Percentiles rank a stretch among this genome's conserved stretches.
phyloP scores from a whole-genome alignment of 2,329 filamentous ascomycete species.

The Claviceps capensis region DNA sequence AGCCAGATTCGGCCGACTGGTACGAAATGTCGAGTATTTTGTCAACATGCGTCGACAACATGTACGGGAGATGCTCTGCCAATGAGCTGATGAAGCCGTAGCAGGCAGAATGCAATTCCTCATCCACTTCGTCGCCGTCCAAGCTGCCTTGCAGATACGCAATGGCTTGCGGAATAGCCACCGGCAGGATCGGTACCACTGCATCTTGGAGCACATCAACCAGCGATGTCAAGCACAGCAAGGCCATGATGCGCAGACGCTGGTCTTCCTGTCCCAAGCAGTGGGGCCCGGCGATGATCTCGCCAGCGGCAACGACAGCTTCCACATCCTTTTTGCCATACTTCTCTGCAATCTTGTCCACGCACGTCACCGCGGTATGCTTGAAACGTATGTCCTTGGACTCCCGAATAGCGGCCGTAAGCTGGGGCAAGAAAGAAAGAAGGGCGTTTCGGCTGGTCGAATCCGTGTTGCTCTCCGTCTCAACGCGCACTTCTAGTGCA shows the following conservation, averaged over 20 bases:
- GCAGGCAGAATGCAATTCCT: slow-evolving; percentile 64
- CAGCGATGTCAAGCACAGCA: slow-evolving; percentile 78
- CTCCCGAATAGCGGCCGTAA: slow-evolving; percentile 63
- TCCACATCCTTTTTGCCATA: slow-evolving; percentile 86
- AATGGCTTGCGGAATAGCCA: slow-evolving; percentile 58
- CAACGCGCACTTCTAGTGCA: slow-evolving; percentile 68
- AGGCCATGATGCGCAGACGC: slow-evolving; percentile 65
- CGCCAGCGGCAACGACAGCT: slow-evolving; percentile 60
- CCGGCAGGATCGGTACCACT: slow-evolving; percentile 70
- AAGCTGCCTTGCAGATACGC: slow-evolving; percentile 53
- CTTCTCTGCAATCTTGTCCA: slow-evolving; percentile 86
- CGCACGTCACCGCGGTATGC: slow-evolving; percentile 73
- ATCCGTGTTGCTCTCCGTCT: slow-evolving; percentile 58
- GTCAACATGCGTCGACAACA: slow-evolving; percentile 68
- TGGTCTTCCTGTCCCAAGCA: slow-evolving; percentile 64
- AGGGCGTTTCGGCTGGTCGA: slow-evolving; percentile 53
- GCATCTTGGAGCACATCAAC: slow-evolving; percentile 79
- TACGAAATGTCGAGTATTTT: slow-evolving; percentile 60
- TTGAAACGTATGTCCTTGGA: slow-evolving; percentile 63
- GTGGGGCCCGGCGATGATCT: slow-evolving; percentile 60
- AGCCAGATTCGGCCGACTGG: slow-evolving; percentile 48
- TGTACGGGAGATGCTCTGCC: slow-evolving; percentile 74
- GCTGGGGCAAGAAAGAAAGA: slow-evolving; percentile 64
- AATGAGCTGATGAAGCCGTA: slow-evolving; percentile 70
- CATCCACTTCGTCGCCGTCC: slow-evolving; percentile 36